Conservation (phyloP, 345 rosid genomes). For the Aegle marmelos region DNA sequence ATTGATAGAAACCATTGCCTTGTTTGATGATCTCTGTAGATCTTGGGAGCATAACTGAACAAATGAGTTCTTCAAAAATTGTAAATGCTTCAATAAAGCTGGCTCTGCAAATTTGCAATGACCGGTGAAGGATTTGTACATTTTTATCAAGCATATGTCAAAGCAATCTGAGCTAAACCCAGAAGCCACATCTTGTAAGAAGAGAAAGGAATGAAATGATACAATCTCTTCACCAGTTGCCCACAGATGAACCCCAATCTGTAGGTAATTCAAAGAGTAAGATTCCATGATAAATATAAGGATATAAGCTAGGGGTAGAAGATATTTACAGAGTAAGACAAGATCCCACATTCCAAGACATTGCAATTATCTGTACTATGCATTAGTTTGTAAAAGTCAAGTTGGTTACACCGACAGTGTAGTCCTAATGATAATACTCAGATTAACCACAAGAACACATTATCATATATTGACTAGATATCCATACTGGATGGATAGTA, state of each 20-base stretch:
- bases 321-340: not conserved
- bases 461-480: not conserved
- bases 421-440: not conserved
- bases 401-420: not conserved
- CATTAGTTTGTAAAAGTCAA: not conserved
- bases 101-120: constrained; percentile 60
- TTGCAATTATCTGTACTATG: not conserved
- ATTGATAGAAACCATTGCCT: constrained; percentile 55
- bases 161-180: constrained; percentile 60
- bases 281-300: not conserved
- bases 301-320: not conserved
- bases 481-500: not conserved
- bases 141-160: constrained; percentile 54
- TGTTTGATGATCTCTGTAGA: constrained; percentile 64
- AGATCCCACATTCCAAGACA: not conserved
- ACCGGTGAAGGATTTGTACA: constrained; percentile 62
- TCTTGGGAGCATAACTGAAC: constrained; percentile 77
- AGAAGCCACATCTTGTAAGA: constrained; percentile 55
- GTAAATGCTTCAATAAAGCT: constrained; percentile 37
- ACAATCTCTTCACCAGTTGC: constrained; percentile 58
- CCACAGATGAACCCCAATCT: constrained; percentile 80
- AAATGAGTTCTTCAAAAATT: constrained; percentile 61
- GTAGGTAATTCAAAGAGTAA: constrained; percentile 26
- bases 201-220: constrained; percentile 52
- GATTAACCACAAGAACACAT: not conserved